These are phyloP conservation scores for Tagetes erecta DNA, from an alignment of 129 eudicot species.

Conservation along the genomic window DNA sequence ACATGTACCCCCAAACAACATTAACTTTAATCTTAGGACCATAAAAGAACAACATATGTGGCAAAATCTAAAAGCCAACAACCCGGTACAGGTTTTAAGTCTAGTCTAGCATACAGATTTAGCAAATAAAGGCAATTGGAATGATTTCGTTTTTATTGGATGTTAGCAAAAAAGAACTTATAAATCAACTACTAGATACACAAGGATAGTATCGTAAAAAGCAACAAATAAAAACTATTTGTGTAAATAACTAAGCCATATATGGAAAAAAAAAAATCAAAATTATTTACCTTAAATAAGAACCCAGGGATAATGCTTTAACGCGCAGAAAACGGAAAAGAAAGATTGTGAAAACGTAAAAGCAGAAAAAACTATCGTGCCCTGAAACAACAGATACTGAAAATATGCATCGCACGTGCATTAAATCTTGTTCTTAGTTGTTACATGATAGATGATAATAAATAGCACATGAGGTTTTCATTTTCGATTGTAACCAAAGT, in stretches of 20 bases:
- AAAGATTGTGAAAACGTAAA: background rate
- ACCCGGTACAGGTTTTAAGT: background rate
- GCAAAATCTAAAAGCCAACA: background rate
- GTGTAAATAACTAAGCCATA: background rate
- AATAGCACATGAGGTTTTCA: background rate
- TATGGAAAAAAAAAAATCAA: background rate
- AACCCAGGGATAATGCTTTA: background rate
- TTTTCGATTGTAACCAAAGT: background rate
- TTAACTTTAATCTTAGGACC: background rate
- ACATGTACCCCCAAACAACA: background rate
- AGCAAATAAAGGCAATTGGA: background rate
- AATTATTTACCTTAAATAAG: background rate
- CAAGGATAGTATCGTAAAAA: background rate
- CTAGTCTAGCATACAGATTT: background rate
- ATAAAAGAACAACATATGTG: background rate
- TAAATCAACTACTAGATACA: background rate
- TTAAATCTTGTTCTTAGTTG: background rate
- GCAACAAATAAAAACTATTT: background rate
- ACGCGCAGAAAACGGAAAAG: background rate
- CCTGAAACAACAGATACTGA: background rate
- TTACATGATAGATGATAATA: background rate
- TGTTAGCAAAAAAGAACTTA: background rate
- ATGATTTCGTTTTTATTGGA: background rate
- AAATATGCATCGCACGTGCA: background rate
- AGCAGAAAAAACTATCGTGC: background rate